Conservation (phyloP, 1,284 basidiomycete genomes). For the Malassezia obtusa region DNA sequence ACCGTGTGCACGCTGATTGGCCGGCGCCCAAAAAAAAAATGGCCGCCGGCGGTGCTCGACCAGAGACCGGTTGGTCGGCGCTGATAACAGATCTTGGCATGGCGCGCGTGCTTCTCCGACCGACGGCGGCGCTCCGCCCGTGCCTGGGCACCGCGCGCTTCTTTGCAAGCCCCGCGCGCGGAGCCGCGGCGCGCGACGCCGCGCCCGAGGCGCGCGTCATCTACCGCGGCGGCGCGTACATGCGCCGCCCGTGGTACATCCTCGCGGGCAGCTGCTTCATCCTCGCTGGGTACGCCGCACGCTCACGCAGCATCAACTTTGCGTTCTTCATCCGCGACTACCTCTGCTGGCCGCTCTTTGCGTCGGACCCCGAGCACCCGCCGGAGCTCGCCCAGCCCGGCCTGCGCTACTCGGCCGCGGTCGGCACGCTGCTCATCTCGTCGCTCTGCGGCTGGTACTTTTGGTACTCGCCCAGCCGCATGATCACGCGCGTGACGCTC, state of each 20-base stretch:
- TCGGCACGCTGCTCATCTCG: constrained; percentile 14
- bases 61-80: background rate
- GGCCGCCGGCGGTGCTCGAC: too few relatives aligned
- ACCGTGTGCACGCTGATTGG: too few relatives aligned
- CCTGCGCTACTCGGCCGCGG: constrained; percentile 10
- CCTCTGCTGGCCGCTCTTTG: constrained; percentile 19
- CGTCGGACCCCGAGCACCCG: constrained; percentile 4
- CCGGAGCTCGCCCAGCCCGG: constrained; percentile 4
- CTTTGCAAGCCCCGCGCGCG: background rate
- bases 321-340: constrained; percentile 14
- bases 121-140: background rate
- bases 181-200: background rate
- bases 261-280: constrained; percentile 11
- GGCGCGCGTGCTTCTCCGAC: background rate
- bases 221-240: constrained; percentile 16
- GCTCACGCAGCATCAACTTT: constrained; percentile 15
- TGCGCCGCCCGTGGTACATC: constrained; percentile 13
- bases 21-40: too few relatives aligned
- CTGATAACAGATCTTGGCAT: background rate
- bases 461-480: constrained; percentile 16
- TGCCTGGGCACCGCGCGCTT: background rate
- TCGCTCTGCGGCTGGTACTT: constrained; percentile 16
- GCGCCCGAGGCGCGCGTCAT: constrained; percentile 5
- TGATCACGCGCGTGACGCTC: constrained; percentile 16
- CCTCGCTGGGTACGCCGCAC: constrained; percentile 6